Percentiles rank a stretch among this genome's conserved stretches.
These are phyloP conservation scores for Sclerospora graminicola DNA, from an alignment of 352 stramenopile genomes.

Conservation along the genomic window DNA sequence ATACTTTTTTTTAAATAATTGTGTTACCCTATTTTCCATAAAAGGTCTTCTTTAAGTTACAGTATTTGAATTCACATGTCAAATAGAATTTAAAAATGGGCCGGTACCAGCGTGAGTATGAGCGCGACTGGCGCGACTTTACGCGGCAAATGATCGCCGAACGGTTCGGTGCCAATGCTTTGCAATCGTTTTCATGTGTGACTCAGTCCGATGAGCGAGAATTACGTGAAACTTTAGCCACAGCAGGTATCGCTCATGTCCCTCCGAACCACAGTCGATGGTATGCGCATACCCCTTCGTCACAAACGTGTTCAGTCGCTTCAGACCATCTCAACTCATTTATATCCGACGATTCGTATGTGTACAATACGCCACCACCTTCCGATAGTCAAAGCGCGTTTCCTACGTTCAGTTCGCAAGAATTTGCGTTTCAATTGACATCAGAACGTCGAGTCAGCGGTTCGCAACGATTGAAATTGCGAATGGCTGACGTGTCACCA, in stretches of 20 bases:
- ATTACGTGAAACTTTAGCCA: slow-evolving; percentile 27
- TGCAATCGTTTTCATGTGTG: slow-evolving; percentile 15
- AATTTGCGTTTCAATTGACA: slow-evolving; percentile 25
- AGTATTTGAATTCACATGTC: too few relatives aligned
- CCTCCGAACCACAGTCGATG: slow-evolving; percentile 23
- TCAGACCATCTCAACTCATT: slow-evolving; percentile 8
- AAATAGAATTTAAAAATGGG: neutral
- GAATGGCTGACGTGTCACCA: slow-evolving; percentile 49
- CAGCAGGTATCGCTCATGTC: slow-evolving; percentile 19
- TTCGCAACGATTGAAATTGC: slow-evolving; percentile 41
- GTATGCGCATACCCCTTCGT: slow-evolving; percentile 15
- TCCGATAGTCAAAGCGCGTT: slow-evolving; percentile 29
- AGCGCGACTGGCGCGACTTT: slow-evolving; percentile 45
- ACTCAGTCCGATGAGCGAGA: slow-evolving; percentile 25
- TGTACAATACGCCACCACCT: slow-evolving; percentile 46
- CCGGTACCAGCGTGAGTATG: slow-evolving; percentile 54
- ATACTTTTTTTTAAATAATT: too few relatives aligned
- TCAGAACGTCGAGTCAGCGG: slow-evolving; percentile 19
- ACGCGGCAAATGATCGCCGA: slow-evolving; percentile 23
- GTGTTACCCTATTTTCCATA: neutral
- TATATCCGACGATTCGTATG: slow-evolving; percentile 42
- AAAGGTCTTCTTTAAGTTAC: neutral
- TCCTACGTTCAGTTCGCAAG: slow-evolving; percentile 45
- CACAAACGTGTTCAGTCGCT: slow-evolving; percentile 5
- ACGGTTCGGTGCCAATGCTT: slow-evolving; percentile 23